These are phyloP conservation scores for Dendrostoma leiphaemia DNA, from an alignment of 2,329 filamentous ascomycete genomes.

Conservation along the genomic window DNA sequence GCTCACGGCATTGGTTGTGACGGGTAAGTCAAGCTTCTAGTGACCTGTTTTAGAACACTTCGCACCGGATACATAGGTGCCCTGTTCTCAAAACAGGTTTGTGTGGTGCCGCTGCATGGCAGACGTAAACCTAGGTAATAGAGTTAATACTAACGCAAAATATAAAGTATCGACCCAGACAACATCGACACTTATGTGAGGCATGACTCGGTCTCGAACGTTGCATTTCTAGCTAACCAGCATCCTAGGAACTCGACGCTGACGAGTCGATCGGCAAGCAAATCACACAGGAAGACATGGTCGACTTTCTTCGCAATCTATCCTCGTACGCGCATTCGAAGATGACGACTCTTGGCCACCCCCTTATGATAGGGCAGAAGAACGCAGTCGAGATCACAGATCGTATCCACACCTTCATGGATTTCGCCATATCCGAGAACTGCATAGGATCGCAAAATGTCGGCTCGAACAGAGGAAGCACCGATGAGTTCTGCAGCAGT, in stretches of 20 bases:
- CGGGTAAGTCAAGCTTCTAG: too few relatives aligned
- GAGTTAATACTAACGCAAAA: too few relatives aligned
- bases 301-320: conserved; percentile 7
- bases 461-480: conserved; percentile 5
- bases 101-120: too few relatives aligned
- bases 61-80: too few relatives aligned
- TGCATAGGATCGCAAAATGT: conserved; percentile 2
- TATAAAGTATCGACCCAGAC: conserved; percentile 15
- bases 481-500: conserved; percentile 9
- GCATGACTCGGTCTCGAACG: too few relatives aligned
- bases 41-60: too few relatives aligned
- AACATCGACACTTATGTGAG: conserved; percentile 16
- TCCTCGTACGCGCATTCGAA: conserved; percentile 10
- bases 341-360: conserved; percentile 5
- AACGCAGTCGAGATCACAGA: conserved; percentile 10
- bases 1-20: conserved; percentile 14
- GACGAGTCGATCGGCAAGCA: conserved; percentile 14
- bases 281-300: conserved; percentile 15
- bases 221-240: too few relatives aligned
- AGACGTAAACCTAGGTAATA: too few relatives aligned
- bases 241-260: not conserved
- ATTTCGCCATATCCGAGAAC: conserved; percentile 15
- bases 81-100: too few relatives aligned
- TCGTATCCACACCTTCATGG: conserved; percentile 7
- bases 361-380: conserved; percentile 17